Evolutionary conservation across 257 asterid species (phyloP).

Genomic region (Cordia subcordata): DNA sequence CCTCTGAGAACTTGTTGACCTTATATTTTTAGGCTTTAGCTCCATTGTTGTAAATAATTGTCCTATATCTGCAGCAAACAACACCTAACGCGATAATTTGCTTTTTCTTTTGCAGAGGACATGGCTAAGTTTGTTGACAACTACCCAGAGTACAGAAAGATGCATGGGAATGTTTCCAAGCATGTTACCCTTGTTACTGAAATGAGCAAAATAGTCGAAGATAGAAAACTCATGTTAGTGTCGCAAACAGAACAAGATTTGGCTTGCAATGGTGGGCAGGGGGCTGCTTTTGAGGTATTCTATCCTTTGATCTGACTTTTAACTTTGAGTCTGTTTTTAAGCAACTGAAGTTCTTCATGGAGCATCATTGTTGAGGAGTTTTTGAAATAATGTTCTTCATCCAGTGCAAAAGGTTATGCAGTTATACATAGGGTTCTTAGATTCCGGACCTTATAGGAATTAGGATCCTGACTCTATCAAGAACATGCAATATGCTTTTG

Average conservation of each 20-base stretch:
- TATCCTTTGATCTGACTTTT: not conserved
- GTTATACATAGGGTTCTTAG: no score
- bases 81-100: not conserved
- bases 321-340: conserved; percentile 9
- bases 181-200: conserved; percentile 96
- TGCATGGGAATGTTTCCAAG: conserved; percentile 98
- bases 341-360: conserved; percentile 1
- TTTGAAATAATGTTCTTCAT: not conserved
- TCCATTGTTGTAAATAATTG: conserved; percentile 11
- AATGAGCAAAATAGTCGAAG: conserved; percentile 97
- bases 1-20: conserved; percentile 14
- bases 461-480: no score
- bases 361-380: not conserved
- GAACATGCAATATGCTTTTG: no score
- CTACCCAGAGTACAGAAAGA: conserved; percentile 91
- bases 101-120: conserved; percentile 62
- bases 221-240: conserved; percentile 85
- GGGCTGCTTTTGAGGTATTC: conserved; percentile 94
- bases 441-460: no score
- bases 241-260: conserved; percentile 97
- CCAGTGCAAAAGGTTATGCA: no score
- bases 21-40: conserved; percentile 7
- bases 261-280: conserved; percentile 99
- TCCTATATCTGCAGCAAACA: conserved; percentile 8
- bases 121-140: conserved; percentile 98